Evolutionary conservation across 1,139 yeast genomes (phyloP).

Genomic region (Lodderomyces pseudojiufengensis): DNA sequence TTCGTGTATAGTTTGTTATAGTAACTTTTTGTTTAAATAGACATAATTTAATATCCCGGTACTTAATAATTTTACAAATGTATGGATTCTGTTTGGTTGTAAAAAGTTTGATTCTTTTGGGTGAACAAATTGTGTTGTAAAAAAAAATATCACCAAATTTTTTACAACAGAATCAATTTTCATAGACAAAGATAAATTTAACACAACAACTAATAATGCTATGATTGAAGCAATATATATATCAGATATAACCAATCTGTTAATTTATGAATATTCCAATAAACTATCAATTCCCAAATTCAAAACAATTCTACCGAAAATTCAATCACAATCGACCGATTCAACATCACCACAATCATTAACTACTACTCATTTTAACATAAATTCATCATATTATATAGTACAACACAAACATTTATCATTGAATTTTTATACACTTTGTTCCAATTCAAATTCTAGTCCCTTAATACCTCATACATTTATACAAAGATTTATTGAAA

Average conservation of each 20-base stretch:
- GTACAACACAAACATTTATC: slow-evolving; percentile 6
- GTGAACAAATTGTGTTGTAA: neutral
- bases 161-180: neutral
- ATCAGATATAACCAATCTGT: slow-evolving; percentile 50
- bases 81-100: neutral
- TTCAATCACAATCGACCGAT: slow-evolving; percentile 5
- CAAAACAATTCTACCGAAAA: slow-evolving; percentile 30
- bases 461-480: slow-evolving; percentile 60
- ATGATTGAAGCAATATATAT: slow-evolving; percentile 62
- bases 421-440: slow-evolving; percentile 11
- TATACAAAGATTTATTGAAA: slow-evolving; percentile 47
- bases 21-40: neutral
- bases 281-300: slow-evolving; percentile 50
- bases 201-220: neutral
- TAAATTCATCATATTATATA: slow-evolving; percentile 10
- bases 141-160: too few species aligned
- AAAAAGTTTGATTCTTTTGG: neutral
- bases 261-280: slow-evolving; percentile 57
- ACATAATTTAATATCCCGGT: slow-evolving; percentile 6
- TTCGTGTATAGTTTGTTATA: slow-evolving; percentile 1
- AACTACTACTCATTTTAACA: slow-evolving; percentile 6
- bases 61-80: neutral
- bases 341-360: slow-evolving; percentile 9
- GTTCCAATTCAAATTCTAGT: slow-evolving; percentile 15
- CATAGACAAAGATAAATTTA: neutral